A percentile compares a stretch with the other conserved stretches of the same genome.
Evolutionary conservation across 805 yeast species (phyloP).

Genomic region (Yamadazyma olivae): DNA sequence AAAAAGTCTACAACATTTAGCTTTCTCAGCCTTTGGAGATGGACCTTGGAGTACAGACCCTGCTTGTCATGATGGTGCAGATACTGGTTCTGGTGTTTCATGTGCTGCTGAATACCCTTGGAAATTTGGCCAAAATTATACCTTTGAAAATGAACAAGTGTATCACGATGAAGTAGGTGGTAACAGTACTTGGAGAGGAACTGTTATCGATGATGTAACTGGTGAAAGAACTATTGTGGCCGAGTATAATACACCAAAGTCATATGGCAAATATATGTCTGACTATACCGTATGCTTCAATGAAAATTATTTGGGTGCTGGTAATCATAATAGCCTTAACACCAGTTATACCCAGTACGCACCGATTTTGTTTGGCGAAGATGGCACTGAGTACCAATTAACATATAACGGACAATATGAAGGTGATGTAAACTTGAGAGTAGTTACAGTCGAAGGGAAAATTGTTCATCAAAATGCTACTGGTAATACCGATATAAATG

Average conservation of each 20-base stretch:
- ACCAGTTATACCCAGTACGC: slow-evolving; percentile 8
- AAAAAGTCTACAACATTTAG: slow-evolving; percentile 7
- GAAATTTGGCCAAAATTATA: slow-evolving; percentile 11
- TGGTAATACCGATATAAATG: too few species aligned
- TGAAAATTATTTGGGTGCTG: slow-evolving; percentile 5
- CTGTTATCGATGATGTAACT: slow-evolving; percentile 10
- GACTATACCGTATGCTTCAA: slow-evolving; percentile 3
- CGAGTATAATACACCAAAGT: slow-evolving; percentile 7
- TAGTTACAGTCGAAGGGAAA: too few species aligned
- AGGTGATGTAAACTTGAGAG: too few species aligned
- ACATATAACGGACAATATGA: too few species aligned
- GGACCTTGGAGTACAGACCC: slow-evolving; percentile 4
- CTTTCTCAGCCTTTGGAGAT: slow-evolving; percentile 12
- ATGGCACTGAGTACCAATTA: slow-evolving; percentile 2
- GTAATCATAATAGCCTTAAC: too few species aligned
- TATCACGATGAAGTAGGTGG: slow-evolving; percentile 1
- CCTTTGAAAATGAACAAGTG: slow-evolving; percentile 5
- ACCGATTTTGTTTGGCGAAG: slow-evolving; percentile 2
- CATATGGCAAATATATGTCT: slow-evolving; percentile 3
- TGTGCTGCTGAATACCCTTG: slow-evolving; percentile 10
- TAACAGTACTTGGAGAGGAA: slow-evolving; percentile 12
- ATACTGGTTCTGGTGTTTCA: slow-evolving; percentile 11
- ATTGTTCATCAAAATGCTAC: too few species aligned
- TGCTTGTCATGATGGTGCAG: slow-evolving; percentile 11
- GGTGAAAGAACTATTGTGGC: slow-evolving; percentile 5